Conservation (phyloP, 148 eudicot species). For the Hydrangea macrophylla region DNA sequence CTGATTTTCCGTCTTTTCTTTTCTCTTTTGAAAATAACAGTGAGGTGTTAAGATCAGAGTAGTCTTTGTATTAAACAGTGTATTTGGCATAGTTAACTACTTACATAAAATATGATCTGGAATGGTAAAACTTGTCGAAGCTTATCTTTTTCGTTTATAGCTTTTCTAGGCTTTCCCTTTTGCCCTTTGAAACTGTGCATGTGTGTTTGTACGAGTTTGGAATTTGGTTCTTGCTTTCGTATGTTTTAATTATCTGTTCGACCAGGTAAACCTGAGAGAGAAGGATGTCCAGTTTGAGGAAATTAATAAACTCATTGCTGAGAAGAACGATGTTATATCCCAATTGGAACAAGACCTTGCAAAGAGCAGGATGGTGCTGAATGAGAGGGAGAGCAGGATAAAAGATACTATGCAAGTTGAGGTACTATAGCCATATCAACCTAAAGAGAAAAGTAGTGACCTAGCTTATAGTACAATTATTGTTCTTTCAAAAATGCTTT, state of each 20-base stretch:
- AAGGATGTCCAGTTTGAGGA: constrained; percentile 68
- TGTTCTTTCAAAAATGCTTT: neutral
- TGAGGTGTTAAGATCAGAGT: too few relatives aligned
- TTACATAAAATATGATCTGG: neutral
- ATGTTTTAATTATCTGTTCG: neutral
- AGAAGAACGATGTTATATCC: constrained; percentile 51
- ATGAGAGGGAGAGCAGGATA: constrained; percentile 45
- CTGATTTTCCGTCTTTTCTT: neutral
- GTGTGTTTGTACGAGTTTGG: neutral
- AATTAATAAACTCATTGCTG: constrained; percentile 37
- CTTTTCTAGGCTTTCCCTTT: neutral
- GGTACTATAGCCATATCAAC: constrained; percentile 20
- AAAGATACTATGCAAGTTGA: constrained; percentile 45
- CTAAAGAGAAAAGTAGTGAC: constrained; percentile 3
- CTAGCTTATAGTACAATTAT: neutral
- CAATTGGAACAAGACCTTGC: constrained; percentile 65
- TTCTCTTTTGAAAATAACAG: neutral
- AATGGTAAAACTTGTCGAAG: neutral
- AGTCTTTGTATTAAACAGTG: neutral
- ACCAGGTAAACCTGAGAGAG: constrained; percentile 39
- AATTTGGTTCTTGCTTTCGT: neutral
- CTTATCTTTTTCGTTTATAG: neutral
- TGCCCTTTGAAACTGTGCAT: neutral
- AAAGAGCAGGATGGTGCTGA: constrained; percentile 46
- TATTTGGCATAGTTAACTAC: neutral